Conservation (phyloP, 345 rosid genomes). For the Clausena lansium region DNA sequence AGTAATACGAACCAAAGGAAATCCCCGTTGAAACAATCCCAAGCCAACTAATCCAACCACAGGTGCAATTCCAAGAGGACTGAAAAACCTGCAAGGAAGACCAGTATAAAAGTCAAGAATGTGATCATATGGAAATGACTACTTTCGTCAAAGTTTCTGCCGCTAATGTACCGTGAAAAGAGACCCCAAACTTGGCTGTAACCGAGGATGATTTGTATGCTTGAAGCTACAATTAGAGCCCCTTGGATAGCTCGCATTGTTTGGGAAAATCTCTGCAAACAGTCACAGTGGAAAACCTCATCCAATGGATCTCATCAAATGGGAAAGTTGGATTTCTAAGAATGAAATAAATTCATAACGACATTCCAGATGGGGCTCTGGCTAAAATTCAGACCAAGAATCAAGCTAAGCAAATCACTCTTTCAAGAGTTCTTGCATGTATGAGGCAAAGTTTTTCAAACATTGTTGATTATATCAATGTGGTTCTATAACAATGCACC, state of each 20-base stretch:
- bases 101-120: background rate
- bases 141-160: background rate
- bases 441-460: background rate
- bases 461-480: background rate
- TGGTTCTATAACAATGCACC: background rate
- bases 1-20: slow-evolving; percentile 62
- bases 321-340: slow-evolving; percentile 18
- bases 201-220: slow-evolving; percentile 84
- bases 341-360: slow-evolving; percentile 6
- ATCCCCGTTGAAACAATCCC: slow-evolving; percentile 85
- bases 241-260: slow-evolving; percentile 94
- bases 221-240: slow-evolving; percentile 83
- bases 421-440: background rate
- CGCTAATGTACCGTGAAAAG: slow-evolving; percentile 58
- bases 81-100: slow-evolving; percentile 61
- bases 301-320: slow-evolving; percentile 44
- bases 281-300: slow-evolving; percentile 46
- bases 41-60: slow-evolving; percentile 93
- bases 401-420: background rate
- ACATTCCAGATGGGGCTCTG: slow-evolving; percentile 10
- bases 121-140: background rate
- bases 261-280: slow-evolving; percentile 86
- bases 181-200: slow-evolving; percentile 93
- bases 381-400: background rate
- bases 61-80: slow-evolving; percentile 88